phyloP scores from a whole-genome alignment of 1,139 yeast genomes.

The Trichomonascaceae sp. region DNA sequence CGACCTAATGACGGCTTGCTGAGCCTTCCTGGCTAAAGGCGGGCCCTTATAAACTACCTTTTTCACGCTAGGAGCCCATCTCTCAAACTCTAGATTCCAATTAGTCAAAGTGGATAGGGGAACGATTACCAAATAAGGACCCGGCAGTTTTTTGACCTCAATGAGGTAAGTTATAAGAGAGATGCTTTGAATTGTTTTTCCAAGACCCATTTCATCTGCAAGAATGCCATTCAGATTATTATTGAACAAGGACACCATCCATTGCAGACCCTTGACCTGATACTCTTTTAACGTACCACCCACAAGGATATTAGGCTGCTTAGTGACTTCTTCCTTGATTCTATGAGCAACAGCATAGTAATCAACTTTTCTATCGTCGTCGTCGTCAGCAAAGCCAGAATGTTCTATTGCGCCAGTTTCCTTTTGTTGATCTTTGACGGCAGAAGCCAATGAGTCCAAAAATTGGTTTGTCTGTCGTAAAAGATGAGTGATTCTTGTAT shows the following conservation, averaged over 20 bases:
- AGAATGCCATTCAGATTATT: conserved; percentile 91
- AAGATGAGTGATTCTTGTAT: conserved; percentile 93
- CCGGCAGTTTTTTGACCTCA: conserved; percentile 54
- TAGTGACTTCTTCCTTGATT: conserved; percentile 69
- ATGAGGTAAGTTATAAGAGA: conserved; percentile 69
- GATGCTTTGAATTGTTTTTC: conserved; percentile 82
- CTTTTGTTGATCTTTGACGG: conserved; percentile 81
- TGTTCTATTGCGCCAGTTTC: conserved; percentile 27
- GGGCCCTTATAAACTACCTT: conserved; percentile 45
- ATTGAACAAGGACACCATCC: conserved; percentile 96
- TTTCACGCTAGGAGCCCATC: conserved; percentile 67
- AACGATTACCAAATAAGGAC: conserved; percentile 76
- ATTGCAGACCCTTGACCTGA: conserved; percentile 87
- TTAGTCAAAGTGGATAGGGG: conserved; percentile 92
- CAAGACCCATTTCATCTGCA: conserved; percentile 93
- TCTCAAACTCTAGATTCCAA: conserved; percentile 94
- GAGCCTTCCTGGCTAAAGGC: conserved; percentile 74
- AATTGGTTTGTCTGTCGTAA: conserved; percentile 85
- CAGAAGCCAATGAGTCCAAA: conserved; percentile 84
- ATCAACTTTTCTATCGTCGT: conserved; percentile 64
- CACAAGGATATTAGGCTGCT: conserved; percentile 80
- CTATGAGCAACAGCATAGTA: conserved; percentile 93
- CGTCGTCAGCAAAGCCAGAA: conserved; percentile 47
- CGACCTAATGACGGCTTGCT: conserved; percentile 60
- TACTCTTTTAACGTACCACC: conserved; percentile 94